Percentiles rank a stretch among this genome's conserved stretches.
Conservation (phyloP, 495 filamentous ascomycete species). For the Podospora comata region DNA sequence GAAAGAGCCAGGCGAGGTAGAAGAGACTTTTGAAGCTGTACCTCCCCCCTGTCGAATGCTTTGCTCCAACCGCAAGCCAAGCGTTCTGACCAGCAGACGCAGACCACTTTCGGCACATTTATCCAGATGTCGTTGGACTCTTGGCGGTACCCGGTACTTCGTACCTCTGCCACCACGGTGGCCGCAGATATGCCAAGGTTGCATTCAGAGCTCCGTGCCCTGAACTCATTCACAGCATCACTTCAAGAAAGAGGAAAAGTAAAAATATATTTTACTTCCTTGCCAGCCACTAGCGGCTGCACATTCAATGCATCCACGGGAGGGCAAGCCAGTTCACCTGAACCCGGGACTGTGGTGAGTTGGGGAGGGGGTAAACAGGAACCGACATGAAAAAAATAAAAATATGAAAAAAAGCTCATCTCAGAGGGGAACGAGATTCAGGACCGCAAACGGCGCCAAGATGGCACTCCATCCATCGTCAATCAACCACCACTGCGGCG, state of each 20-base stretch:
- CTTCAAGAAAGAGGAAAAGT: not conserved
- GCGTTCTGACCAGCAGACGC: not conserved
- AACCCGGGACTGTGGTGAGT: not conserved
- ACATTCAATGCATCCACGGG: not conserved
- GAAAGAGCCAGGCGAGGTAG: not conserved
- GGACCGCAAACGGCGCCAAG: constrained; percentile 29
- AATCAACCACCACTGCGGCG: constrained; percentile 19
- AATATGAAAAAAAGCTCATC: not conserved
- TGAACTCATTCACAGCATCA: not conserved
- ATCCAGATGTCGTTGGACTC: constrained; percentile 28
- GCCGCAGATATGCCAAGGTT: constrained; percentile 4
- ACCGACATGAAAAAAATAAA: not conserved
- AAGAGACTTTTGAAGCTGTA: constrained; percentile 2
- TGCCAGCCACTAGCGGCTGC: not conserved
- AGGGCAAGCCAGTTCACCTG: not conserved
- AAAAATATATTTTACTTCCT: not conserved
- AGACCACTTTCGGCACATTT: constrained; percentile 31
- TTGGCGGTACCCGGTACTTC: constrained; percentile 26
- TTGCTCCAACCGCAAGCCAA: not conserved
- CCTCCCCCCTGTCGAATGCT: not conserved
- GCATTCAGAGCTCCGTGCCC: not conserved
- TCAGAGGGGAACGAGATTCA: constrained; percentile 23
- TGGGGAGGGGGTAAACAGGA: constrained; percentile 1
- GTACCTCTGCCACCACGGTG: not conserved
- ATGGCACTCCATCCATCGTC: constrained; percentile 19